These are phyloP conservation scores for Sporisorium exsertum DNA, from an alignment of 1,284 basidiomycete species.

Conservation along the genomic window DNA sequence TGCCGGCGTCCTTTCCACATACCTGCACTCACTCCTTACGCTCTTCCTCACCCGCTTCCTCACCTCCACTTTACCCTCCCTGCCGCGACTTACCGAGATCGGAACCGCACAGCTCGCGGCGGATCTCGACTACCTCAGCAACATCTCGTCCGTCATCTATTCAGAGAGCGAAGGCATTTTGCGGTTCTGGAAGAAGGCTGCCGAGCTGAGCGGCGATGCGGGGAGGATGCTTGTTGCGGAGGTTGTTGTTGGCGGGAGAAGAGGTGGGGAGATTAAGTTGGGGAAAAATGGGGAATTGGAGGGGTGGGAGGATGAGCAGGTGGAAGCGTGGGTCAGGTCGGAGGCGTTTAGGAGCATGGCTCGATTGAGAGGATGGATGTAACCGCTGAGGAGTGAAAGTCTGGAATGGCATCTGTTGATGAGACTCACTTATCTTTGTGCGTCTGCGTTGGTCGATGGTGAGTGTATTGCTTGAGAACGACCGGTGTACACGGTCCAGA, in stretches of 20 bases:
- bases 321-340: slow-evolving; percentile 12
- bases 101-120: slow-evolving; percentile 87
- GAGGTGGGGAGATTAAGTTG: background rate
- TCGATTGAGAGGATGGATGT: slow-evolving; percentile 38
- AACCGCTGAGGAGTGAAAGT: background rate
- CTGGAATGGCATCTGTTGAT: background rate
- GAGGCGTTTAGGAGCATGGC: slow-evolving; percentile 31
- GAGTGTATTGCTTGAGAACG: background rate
- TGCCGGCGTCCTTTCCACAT: slow-evolving; percentile 76
- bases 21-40: slow-evolving; percentile 80
- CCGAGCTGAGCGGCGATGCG: slow-evolving; percentile 18
- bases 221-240: slow-evolving; percentile 16
- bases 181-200: slow-evolving; percentile 29
- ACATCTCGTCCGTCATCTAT: slow-evolving; percentile 86
- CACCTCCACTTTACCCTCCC: slow-evolving; percentile 71
- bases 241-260: slow-evolving; percentile 15
- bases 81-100: slow-evolving; percentile 73
- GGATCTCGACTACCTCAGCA: slow-evolving; percentile 87
- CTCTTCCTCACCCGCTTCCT: slow-evolving; percentile 73
- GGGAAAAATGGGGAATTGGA: slow-evolving; percentile 8
- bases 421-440: background rate
- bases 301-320: slow-evolving; percentile 13
- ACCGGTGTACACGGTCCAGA: background rate
- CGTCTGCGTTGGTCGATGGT: background rate
- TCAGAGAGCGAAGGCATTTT: slow-evolving; percentile 23